Base-by-base conservation (phyloP, 1,284 basidiomycete genomes). In the Cutaneotrichosporon dermatis region DNA sequence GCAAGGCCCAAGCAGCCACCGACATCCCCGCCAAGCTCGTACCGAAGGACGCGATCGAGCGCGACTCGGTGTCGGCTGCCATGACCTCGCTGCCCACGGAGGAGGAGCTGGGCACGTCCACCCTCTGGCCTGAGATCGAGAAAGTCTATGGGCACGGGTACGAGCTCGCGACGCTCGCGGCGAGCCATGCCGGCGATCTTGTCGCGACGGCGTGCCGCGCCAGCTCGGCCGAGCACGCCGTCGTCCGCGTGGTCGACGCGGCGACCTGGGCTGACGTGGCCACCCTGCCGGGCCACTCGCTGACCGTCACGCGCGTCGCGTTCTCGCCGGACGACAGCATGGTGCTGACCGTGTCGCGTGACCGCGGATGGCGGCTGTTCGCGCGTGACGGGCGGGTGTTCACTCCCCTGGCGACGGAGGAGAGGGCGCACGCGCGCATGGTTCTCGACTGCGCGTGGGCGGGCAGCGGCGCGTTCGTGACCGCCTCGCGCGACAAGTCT, bases 131-230 rank as follows among this genome's bases (percentile, higher is more conserved):
- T 0, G 96, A 99, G 78, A 81, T 88, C 1, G 95, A 99, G 72
- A 99, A 99, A 75, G 81, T 99, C 2, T 99, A 97, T 75, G 96
- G 95, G 1, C 96, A 99, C 76, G 93, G 93, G 39, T 98, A 97
- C 73, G 96, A 99, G 89, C 87, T 88, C 4, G 88, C 92, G 55
- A 84, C 88, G 0, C 79, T 95, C 3, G 85, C 86, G 0, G 82
- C 86, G 0, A 94, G 92, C 0, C 83, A 83, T 54, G 83, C 83
- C 4, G 84, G 84, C 33, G 79, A 82, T 46, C 78, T 91, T 41
- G 82, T 97, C n/a, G 96, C 94, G 0, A 94, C 92, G 1, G 88
- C 92, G 3, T 98, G 93, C 80, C 90, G 88, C 72, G 88, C 96
- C 0, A 91, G 89, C 0, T 86, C 85, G 12, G 78, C 87, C 1